Evolutionary conservation across 1,284 basidiomycete species (phyloP).

Genomic region (Trametes pubescens): DNA sequence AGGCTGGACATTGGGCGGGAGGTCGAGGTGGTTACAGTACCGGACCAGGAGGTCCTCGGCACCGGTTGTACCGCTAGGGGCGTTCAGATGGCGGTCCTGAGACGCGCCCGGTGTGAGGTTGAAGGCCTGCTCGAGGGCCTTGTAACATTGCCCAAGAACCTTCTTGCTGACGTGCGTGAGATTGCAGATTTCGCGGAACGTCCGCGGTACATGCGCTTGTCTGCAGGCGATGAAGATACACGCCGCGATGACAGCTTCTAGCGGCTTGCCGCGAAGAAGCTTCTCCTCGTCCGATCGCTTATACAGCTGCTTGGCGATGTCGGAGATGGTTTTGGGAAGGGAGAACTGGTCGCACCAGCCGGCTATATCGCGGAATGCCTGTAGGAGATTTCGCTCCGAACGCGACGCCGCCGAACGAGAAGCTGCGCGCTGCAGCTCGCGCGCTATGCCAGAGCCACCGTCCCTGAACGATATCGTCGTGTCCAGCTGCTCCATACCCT

Average conservation of each 20-base stretch:
- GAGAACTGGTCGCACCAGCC: constrained; percentile 96
- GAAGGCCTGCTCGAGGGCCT: constrained; percentile 92
- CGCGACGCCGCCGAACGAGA: constrained; percentile 80
- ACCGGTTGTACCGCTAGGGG: constrained; percentile 57
- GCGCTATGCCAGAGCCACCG: constrained; percentile 91
- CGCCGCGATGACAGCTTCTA: constrained; percentile 94
- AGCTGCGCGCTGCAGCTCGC: constrained; percentile 91
- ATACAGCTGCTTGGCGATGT: constrained; percentile 97
- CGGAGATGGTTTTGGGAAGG: constrained; percentile 92
- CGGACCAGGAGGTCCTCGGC: constrained; percentile 92
- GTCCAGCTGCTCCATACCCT: constrained; percentile 92
- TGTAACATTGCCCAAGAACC: constrained; percentile 94
- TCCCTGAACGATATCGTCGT: constrained; percentile 96
- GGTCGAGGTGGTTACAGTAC: constrained; percentile 92
- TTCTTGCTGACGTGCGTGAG: constrained; percentile 96
- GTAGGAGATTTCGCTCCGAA: constrained; percentile 85
- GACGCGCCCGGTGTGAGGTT: constrained; percentile 82
- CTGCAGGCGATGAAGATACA: constrained; percentile 99
- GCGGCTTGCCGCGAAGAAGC: constrained; percentile 89
- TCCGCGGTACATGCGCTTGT: constrained; percentile 91
- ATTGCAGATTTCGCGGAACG: constrained; percentile 96
- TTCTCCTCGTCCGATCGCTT: constrained; percentile 97
- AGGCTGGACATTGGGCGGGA: constrained; percentile 85
- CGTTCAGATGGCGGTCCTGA: constrained; percentile 44
- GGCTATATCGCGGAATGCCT: constrained; percentile 91